Percentiles rank a stretch among this genome's conserved stretches.
These are phyloP conservation scores for Aciculosporium take DNA, from an alignment of 2,329 filamentous ascomycete species.

Conservation along the genomic window DNA sequence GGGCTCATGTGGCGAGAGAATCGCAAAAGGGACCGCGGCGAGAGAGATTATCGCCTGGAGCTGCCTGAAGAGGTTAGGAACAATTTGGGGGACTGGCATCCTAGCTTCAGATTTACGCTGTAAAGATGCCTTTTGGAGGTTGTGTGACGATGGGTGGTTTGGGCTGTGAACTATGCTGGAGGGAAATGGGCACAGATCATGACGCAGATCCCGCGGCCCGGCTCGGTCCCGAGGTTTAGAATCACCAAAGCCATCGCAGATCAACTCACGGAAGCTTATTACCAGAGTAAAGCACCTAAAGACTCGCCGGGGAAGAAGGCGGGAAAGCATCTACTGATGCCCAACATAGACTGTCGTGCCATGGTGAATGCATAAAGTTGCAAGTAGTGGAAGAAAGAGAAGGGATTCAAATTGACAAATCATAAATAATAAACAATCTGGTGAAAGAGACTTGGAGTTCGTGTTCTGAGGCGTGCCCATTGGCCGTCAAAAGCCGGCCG, in stretches of 20 bases:
- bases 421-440: background rate
- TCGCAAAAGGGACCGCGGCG: no score
- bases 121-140: no score
- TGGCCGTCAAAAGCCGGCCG: no score
- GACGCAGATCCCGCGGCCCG: conserved; percentile 15
- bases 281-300: background rate
- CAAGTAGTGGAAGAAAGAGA: background rate
- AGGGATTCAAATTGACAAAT: background rate
- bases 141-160: no score
- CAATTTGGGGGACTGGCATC: no score
- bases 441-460: no score
- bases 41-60: no score
- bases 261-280: conserved; percentile 5
- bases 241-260: conserved; percentile 7
- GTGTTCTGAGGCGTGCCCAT: no score
- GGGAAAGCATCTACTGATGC: background rate
- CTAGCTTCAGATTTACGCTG: no score
- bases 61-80: no score
- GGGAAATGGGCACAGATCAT: conserved; percentile 54
- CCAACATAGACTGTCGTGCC: background rate
- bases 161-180: no score
- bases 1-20: no score
- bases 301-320: background rate
- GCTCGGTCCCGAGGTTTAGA: conserved; percentile 6
- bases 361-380: conserved; percentile 4